A percentile compares a stretch with the other conserved stretches of the same genome.
Conservation (phyloP, 352 stramenopile species). For the Detonula confervacea region DNA sequence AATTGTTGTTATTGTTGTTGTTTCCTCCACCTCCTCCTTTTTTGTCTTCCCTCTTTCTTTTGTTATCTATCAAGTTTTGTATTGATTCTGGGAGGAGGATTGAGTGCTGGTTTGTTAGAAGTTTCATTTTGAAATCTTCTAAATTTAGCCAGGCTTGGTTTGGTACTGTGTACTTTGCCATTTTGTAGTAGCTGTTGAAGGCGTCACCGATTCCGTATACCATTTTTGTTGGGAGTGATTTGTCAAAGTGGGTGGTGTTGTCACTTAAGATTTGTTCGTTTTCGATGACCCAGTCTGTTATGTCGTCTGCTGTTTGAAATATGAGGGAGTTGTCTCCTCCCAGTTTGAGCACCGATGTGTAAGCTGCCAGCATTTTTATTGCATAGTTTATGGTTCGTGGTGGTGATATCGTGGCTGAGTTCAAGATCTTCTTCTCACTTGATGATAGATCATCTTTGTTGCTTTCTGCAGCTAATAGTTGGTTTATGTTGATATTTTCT, state of each 20-base stretch:
- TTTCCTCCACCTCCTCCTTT: not conserved
- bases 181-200: not conserved
- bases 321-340: not conserved
- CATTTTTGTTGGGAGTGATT: not conserved
- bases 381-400: not conserved
- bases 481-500: slow-evolving; percentile 2
- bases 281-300: not conserved
- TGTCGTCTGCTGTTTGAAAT: not conserved
- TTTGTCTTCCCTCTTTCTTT: not conserved
- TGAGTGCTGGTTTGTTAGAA: not conserved
- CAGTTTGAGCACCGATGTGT: not conserved
- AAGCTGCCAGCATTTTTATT: not conserved
- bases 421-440: not conserved
- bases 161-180: not conserved
- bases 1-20: too few relatives aligned
- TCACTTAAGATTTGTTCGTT: not conserved
- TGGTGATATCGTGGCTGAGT: not conserved
- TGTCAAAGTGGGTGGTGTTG: not conserved
- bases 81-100: not conserved
- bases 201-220: not conserved
- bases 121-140: not conserved
- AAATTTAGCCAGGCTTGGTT: not conserved
- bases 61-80: too few relatives aligned
- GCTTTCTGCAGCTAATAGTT: not conserved
- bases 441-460: not conserved